A percentile compares a stretch with the other conserved stretches of the same genome.
These are phyloP conservation scores for Eremochloa ophiuroides DNA, from an alignment of 176 grass and related monocot genomes.

Conservation along the genomic window DNA sequence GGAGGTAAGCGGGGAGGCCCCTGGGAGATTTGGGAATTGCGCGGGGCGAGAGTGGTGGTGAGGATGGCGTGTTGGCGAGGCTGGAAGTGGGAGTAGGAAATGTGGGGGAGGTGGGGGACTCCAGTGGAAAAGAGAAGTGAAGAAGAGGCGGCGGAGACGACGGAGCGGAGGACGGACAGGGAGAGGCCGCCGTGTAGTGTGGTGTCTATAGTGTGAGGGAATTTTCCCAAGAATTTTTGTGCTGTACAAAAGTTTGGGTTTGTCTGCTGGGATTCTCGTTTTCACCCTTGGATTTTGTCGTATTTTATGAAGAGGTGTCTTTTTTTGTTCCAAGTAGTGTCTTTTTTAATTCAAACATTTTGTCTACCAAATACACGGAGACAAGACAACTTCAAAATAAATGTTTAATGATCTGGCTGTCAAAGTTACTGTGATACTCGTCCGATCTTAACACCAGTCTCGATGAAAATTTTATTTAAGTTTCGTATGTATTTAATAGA, in stretches of 20 bases:
- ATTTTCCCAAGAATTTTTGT: not conserved
- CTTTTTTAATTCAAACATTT: not conserved
- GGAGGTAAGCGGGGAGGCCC: slow-evolving; percentile 28
- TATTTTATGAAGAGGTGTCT: not conserved
- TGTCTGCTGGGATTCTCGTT: not conserved
- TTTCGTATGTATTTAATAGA: too few relatives aligned
- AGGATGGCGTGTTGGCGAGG: not conserved
- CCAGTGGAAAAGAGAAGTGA: not conserved
- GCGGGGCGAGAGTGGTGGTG: not conserved
- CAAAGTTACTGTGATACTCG: too few relatives aligned
- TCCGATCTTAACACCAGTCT: too few relatives aligned
- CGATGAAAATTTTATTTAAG: too few relatives aligned
- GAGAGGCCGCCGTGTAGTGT: not conserved
- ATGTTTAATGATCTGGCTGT: too few relatives aligned
- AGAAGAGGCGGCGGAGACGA: not conserved
- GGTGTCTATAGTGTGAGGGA: not conserved
- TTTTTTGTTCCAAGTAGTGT: not conserved
- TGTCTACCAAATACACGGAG: not conserved
- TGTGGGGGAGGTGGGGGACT: not conserved
- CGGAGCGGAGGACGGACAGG: not conserved
- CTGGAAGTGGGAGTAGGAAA: not conserved
- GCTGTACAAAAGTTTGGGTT: not conserved
- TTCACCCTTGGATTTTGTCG: not conserved
- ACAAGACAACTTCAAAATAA: not conserved
- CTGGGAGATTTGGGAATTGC: slow-evolving; percentile 42